Percentiles rank a stretch among this genome's conserved stretches.
Evolutionary conservation across 257 asterid species (phyloP).

Genomic region (Leonotis leonurus): DNA sequence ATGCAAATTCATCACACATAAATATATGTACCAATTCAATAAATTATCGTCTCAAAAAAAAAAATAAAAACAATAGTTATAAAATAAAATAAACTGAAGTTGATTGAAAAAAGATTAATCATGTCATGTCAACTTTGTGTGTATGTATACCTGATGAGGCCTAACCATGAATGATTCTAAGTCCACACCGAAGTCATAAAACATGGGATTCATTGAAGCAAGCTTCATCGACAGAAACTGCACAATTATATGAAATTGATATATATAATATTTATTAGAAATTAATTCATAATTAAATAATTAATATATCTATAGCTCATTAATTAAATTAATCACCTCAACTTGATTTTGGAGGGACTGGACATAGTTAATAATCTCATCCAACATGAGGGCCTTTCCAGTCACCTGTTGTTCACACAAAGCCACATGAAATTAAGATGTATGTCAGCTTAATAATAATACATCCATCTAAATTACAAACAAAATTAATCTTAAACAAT

Average conservation of each 20-base stretch:
- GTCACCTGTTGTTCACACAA: conserved; percentile 54
- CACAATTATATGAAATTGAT: not conserved
- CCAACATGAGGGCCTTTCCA: conserved; percentile 97
- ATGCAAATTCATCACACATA: conserved; percentile 10
- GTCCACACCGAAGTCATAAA: conserved; percentile 67
- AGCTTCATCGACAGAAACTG: conserved; percentile 96
- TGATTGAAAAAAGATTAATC: no score
- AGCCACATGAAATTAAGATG: conserved; percentile 38
- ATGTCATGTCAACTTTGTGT: no score
- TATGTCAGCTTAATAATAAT: conserved; percentile 22
- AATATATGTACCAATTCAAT: not conserved
- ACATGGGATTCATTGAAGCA: conserved; percentile 64
- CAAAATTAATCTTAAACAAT: conserved; percentile 4
- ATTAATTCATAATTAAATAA: no score
- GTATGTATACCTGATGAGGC: conserved; percentile 53
- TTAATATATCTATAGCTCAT: no score
- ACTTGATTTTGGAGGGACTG: conserved; percentile 89
- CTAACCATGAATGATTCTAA: conserved; percentile 48
- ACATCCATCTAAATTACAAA: conserved; percentile 5
- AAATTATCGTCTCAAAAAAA: no score
- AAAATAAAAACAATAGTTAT: not conserved
- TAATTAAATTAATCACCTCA: conserved; percentile 43
- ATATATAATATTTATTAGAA: no score
- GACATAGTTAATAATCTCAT: conserved; percentile 86
- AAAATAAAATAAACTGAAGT: not conserved